Evolutionary conservation across 78 protist genomes (phyloP).

Genomic region (Dictyostelium capitatum): DNA sequence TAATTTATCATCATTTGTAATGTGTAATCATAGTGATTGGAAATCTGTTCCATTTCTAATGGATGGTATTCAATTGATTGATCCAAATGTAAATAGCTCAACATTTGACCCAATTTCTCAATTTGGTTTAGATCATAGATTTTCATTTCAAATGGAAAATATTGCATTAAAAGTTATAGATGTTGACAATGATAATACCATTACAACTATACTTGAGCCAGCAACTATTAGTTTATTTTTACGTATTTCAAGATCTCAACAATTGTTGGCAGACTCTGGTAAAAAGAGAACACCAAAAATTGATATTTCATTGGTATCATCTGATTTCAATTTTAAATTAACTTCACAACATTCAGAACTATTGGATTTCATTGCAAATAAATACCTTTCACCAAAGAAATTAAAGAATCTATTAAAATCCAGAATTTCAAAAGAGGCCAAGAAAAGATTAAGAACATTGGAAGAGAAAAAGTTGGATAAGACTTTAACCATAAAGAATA

Average conservation of each 20-base stretch:
- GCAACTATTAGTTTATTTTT: constrained; percentile 42
- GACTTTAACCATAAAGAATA: constrained; percentile 69
- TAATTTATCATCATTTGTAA: constrained; percentile 30
- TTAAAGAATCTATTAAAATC: constrained; percentile 41
- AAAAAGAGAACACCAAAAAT: constrained; percentile 77
- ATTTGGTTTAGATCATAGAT: constrained; percentile 71
- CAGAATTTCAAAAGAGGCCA: constrained; percentile 48
- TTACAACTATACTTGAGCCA: constrained; percentile 7
- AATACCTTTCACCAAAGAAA: constrained; percentile 68
- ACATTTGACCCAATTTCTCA: constrained; percentile 21
- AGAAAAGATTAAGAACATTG: constrained; percentile 32
- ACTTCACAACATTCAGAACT: constrained; percentile 50
- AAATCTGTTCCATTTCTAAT: constrained; percentile 46
- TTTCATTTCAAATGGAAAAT: constrained; percentile 72
- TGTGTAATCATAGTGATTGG: constrained; percentile 79
- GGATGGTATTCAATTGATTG: constrained; percentile 63
- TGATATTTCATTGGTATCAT: constrained; percentile 46
- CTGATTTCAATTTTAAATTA: constrained; percentile 55
- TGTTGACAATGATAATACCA: neutral
- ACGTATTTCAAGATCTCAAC: constrained; percentile 32
- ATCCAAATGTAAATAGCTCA: neutral
- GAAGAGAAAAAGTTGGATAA: constrained; percentile 45
- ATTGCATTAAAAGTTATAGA: constrained; percentile 15
- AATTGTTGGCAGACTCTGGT: neutral
- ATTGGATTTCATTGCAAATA: constrained; percentile 55